These are phyloP conservation scores for Paracamarosporium sp. DNA, from an alignment of 2,329 filamentous ascomycete species.

Conservation along the genomic window DNA sequence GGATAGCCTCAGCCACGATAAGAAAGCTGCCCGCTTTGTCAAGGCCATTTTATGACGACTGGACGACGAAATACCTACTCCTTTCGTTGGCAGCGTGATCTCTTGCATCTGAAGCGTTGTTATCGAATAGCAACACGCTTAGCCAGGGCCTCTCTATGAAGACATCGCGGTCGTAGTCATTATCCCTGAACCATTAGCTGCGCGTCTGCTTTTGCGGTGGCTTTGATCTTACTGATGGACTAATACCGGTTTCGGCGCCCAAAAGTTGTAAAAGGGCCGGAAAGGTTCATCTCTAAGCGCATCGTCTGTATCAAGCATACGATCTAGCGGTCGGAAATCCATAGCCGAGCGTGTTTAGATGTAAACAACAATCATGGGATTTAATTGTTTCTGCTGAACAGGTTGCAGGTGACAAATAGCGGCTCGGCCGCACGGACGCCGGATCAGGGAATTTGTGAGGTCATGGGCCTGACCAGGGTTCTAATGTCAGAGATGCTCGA, in stretches of 20 bases:
- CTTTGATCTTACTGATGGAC: slow-evolving; percentile 45
- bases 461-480: background rate
- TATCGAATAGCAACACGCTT: slow-evolving; percentile 75
- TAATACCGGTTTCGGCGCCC: slow-evolving; percentile 56
- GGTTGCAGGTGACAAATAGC: background rate
- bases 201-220: background rate
- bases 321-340: slow-evolving; percentile 39
- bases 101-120: slow-evolving; percentile 74
- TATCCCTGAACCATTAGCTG: slow-evolving; percentile 39
- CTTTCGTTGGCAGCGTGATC: slow-evolving; percentile 83
- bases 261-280: slow-evolving; percentile 61
- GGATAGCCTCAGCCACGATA: slow-evolving; percentile 87
- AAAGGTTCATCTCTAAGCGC: slow-evolving; percentile 48
- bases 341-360: slow-evolving; percentile 19
- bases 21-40: slow-evolving; percentile 63
- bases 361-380: background rate
- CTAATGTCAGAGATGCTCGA: background rate
- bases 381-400: background rate
- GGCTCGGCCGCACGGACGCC: slow-evolving; percentile 1
- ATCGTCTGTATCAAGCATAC: slow-evolving; percentile 37
- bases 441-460: slow-evolving; percentile 3
- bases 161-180: slow-evolving; percentile 50
- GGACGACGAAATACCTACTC: slow-evolving; percentile 49
- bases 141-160: slow-evolving; percentile 70
- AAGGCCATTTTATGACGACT: slow-evolving; percentile 1